Base-by-base conservation (phyloP, 2,329 filamentous ascomycete species). In the Colletotrichum melonis region DNA sequence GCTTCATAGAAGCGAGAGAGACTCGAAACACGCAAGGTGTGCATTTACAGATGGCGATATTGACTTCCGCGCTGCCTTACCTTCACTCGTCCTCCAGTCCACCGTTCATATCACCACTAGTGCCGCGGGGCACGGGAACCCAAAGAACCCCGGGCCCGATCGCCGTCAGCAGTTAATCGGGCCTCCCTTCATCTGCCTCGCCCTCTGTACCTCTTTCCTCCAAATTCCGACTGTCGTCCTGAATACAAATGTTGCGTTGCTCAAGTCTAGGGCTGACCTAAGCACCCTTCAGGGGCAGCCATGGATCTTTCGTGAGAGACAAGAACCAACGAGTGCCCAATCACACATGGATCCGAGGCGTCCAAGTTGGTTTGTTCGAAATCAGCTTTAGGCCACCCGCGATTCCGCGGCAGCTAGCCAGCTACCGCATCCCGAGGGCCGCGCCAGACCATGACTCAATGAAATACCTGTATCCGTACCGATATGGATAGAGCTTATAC, bases 131-230 rank as follows among this genome's bases (percentile, higher is more conserved):
- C n/a, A 57, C 70, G 70, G 67, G 55, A 35, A 65, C n/a, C 67
- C 66, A 67, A 67, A 70, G 32, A 46, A 24, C 35, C 46, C 70
- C 67, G 70, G 56, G 32, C 66, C 66, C 69, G 65, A 59, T 68
- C 57, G 49, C 38, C 58, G 70, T 69, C 26, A 28, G 54, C 26
- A 56, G 54, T 28, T 28, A 16, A 56, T 6, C 54, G 22, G 22
- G 54, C 11, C 38, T 42, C 38, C 7, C 9, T 28, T n/a, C 62
- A 9, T 19, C 11, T 12, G n/a, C 24, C 7, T 11, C 30, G 26
- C 9, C 59, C 16, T 63, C 12, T 4, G 19, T 14, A 11, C 60
- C 28, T n/a, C 7, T 35, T 26, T 9, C 22, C n/a, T 38, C 32
- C 2, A 26, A 14, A 3, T 49, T 9, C 8, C 42, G 7, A 49